A percentile compares a stretch with the other conserved stretches of the same genome.
Conservation (phyloP, 2,329 filamentous ascomycete species). For the Sarocladium strictum region DNA sequence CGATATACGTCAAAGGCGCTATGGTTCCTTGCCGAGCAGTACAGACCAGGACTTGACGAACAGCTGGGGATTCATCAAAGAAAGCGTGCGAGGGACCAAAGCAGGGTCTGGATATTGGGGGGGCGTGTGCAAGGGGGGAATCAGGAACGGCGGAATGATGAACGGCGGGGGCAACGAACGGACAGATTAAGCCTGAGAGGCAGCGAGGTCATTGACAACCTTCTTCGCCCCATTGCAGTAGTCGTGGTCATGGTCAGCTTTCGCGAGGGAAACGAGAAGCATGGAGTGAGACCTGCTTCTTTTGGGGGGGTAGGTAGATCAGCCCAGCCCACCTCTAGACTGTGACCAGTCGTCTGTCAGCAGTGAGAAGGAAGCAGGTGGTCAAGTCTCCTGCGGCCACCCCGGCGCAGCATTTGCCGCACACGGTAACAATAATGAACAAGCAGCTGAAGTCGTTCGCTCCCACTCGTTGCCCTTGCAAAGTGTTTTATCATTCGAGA, state of each 20-base stretch:
- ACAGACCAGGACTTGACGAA: background rate
- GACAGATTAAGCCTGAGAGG: background rate
- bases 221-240: background rate
- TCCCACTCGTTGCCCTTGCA: too few relatives aligned
- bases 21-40: background rate
- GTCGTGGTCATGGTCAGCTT: background rate
- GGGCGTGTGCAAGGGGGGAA: background rate
- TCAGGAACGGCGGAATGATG: background rate
- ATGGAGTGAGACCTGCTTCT: background rate
- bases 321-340: background rate
- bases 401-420: background rate
- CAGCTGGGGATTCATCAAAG: background rate
- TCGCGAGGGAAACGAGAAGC: background rate
- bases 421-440: background rate
- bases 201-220: background rate
- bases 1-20: constrained; percentile 8
- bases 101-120: background rate
- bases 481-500: too few relatives aligned
- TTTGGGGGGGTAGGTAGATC: background rate
- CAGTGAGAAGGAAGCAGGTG: background rate
- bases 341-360: background rate
- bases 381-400: constrained; percentile 2
- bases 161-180: background rate
- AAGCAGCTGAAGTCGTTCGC: too few relatives aligned
- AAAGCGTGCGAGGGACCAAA: background rate